Evolutionary conservation across 1,284 basidiomycete genomes (phyloP).

Genomic region (Farysia itapuensis): DNA sequence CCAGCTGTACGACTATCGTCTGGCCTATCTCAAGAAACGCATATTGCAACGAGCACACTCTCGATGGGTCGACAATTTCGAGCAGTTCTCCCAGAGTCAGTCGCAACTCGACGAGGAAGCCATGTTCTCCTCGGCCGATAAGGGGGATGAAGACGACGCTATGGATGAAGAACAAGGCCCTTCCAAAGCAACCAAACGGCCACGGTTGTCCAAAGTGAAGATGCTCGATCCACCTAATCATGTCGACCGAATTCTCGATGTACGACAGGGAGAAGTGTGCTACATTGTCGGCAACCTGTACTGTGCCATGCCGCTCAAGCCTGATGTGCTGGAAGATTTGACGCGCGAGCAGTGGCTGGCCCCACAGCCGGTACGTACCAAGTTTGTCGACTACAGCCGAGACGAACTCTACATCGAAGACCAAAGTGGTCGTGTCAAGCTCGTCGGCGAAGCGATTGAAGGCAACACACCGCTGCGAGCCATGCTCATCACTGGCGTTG

Average conservation of each 20-base stretch:
- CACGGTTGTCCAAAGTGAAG: background rate
- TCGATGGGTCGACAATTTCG: conserved; percentile 37
- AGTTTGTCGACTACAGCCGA: conserved; percentile 67
- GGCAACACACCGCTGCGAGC: conserved; percentile 21
- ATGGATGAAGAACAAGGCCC: conserved; percentile 1
- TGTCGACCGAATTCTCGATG: conserved; percentile 82
- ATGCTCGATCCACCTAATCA: conserved; percentile 64
- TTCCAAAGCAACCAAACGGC: conserved; percentile 2
- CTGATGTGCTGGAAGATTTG: conserved; percentile 92
- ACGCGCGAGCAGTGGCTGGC: conserved; percentile 91
- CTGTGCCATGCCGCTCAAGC: conserved; percentile 96
- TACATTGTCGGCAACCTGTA: conserved; percentile 94
- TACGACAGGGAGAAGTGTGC: conserved; percentile 79
- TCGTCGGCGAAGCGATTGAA: conserved; percentile 71
- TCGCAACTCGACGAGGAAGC: conserved; percentile 8
- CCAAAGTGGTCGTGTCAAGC: conserved; percentile 84
- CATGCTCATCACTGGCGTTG: conserved; percentile 65
- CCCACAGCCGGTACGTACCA: conserved; percentile 66
- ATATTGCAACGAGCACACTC: conserved; percentile 35
- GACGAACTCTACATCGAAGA: conserved; percentile 91
- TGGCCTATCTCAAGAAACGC: conserved; percentile 50
- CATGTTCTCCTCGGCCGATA: background rate
- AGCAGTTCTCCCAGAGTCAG: conserved; percentile 11
- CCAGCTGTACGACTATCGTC: conserved; percentile 57
- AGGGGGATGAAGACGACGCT: background rate